phyloP scores from a whole-genome alignment of 2,329 filamentous ascomycete species.

The Fusarium sp. region DNA sequence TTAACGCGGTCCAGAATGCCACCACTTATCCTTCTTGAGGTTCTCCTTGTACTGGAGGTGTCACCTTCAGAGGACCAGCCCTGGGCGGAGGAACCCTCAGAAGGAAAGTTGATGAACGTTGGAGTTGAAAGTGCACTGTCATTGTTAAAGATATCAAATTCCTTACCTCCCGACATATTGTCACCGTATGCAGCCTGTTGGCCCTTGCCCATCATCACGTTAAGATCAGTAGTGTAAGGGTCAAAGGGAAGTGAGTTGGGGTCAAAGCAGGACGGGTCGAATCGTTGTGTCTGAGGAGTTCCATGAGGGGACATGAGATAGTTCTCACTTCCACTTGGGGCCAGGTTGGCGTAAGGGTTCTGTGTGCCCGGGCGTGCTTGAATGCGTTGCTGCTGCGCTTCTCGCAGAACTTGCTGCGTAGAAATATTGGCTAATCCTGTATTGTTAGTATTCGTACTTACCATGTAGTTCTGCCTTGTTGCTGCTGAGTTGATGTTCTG shows the following conservation, averaged over 20 bases:
- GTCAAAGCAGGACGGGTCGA: slow-evolving; percentile 59
- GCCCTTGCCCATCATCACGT: slow-evolving; percentile 58
- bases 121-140: slow-evolving; percentile 60
- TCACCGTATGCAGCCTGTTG: slow-evolving; percentile 55
- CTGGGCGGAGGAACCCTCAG: slow-evolving; percentile 56
- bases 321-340: slow-evolving; percentile 57
- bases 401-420: slow-evolving; percentile 83
- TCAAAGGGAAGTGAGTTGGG: slow-evolving; percentile 58
- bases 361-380: slow-evolving; percentile 76
- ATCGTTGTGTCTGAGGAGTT: slow-evolving; percentile 64
- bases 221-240: slow-evolving; percentile 55
- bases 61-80: slow-evolving; percentile 64
- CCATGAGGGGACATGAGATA: slow-evolving; percentile 66
- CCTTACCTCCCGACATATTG: slow-evolving; percentile 55
- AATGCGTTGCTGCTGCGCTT: slow-evolving; percentile 87
- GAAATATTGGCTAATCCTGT: slow-evolving; percentile 62
- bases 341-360: slow-evolving; percentile 46
- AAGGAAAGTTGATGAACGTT: slow-evolving; percentile 60
- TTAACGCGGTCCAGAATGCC: slow-evolving; percentile 68
- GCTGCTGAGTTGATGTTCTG: slow-evolving; percentile 37
- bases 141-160: slow-evolving; percentile 61
- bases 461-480: slow-evolving; percentile 50
- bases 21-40: slow-evolving; percentile 64
- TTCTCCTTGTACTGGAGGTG: slow-evolving; percentile 53
- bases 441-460: slow-evolving; percentile 65